A percentile compares a stretch with the other conserved stretches of the same genome.
Conservation (phyloP, 2,329 filamentous ascomycete genomes). For the Alternaria metachromatica region DNA sequence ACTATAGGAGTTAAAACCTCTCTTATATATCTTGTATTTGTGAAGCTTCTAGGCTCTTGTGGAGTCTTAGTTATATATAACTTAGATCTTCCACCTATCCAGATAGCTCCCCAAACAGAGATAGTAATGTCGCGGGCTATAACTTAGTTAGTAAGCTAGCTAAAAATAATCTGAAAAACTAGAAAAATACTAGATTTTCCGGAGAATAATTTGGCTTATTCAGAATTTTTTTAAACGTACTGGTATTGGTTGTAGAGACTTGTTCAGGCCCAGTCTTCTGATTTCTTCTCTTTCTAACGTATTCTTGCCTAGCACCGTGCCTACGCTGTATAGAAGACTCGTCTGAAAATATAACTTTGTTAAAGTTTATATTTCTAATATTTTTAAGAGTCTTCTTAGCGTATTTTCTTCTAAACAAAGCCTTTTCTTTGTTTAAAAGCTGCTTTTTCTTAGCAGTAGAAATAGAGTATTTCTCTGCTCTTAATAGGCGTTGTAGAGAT, state of each 20-base stretch:
- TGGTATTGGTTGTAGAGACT: background rate
- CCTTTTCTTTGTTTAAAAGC: no score
- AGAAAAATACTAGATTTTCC: background rate
- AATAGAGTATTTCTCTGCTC: background rate
- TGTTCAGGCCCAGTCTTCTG: background rate
- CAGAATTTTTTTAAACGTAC: background rate
- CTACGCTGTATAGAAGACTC: background rate
- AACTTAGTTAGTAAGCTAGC: background rate
- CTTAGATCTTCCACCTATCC: background rate
- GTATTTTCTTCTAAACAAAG: background rate
- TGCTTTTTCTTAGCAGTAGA: background rate
- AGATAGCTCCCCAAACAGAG: background rate
- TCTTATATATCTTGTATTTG: no score
- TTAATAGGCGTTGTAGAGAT: background rate
- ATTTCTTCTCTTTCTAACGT: background rate
- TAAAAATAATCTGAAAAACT: background rate
- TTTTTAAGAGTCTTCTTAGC: background rate
- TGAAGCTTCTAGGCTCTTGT: no score
- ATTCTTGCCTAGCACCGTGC: background rate
- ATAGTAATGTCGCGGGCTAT: background rate
- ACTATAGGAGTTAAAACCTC: no score
- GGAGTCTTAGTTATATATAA: no score
- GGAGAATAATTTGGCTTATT: background rate
- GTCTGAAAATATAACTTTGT: background rate
- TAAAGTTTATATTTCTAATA: background rate